These are phyloP conservation scores for Lactuca sativa DNA, from an alignment of 129 eudicot species.

Conservation along the genomic window DNA sequence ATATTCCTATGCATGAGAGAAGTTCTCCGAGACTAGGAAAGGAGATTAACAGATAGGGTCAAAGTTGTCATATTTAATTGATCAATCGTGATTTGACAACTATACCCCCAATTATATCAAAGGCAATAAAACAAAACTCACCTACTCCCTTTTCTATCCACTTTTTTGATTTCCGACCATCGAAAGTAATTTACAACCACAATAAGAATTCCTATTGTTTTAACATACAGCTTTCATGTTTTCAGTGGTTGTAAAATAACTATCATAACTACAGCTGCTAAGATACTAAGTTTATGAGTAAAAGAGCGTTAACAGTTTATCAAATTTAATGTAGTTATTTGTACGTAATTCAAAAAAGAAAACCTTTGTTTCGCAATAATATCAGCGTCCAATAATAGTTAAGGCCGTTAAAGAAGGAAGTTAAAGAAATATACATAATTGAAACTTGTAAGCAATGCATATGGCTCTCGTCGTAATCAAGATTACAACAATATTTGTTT, in stretches of 20 bases:
- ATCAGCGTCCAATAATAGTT: neutral
- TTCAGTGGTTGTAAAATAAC: neutral
- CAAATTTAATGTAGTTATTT: neutral
- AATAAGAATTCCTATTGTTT: neutral
- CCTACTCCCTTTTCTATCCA: slow-evolving; percentile 10
- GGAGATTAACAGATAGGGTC: neutral
- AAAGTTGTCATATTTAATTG: neutral
- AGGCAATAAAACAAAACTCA: slow-evolving; percentile 10
- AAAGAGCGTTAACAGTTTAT: neutral
- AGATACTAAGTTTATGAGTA: neutral
- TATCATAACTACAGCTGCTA: neutral
- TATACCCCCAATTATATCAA: neutral
- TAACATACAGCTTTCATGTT: neutral
- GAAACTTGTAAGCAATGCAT: neutral
- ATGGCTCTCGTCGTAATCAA: neutral
- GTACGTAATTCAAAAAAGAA: neutral
- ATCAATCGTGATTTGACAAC: no score
- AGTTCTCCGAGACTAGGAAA: neutral
- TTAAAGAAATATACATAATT: neutral
- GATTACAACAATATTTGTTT: neutral
- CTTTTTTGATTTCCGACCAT: neutral
- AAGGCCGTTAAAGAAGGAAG: neutral
- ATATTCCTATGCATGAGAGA: neutral
- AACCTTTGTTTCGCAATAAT: no score
- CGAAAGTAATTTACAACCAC: neutral